phyloP scores from a whole-genome alignment of 2,329 filamentous ascomycete genomes.

The Colletotrichum navitas region DNA sequence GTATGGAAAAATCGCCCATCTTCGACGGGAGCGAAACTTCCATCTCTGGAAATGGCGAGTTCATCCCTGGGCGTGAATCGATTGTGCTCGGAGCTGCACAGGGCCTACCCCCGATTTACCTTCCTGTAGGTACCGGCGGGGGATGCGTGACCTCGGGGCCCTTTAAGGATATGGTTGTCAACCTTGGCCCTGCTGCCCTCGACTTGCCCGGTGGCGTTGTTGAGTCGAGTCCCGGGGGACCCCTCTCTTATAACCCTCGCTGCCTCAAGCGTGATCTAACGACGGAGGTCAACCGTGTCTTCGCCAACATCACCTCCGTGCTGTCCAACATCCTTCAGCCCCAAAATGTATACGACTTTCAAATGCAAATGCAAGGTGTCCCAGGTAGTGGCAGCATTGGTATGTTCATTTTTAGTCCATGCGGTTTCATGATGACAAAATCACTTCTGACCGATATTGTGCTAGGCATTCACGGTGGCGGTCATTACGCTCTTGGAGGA shows the following conservation, averaged over 20 bases:
- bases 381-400: slow-evolving; percentile 47
- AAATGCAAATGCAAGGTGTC: slow-evolving; percentile 59
- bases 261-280: slow-evolving; percentile 56
- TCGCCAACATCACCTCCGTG: slow-evolving; percentile 48
- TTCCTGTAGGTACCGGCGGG: slow-evolving; percentile 65
- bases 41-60: slow-evolving; percentile 59
- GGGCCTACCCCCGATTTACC: slow-evolving; percentile 45
- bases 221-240: slow-evolving; percentile 43
- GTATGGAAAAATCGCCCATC: slow-evolving; percentile 57
- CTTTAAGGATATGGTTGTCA: slow-evolving; percentile 57
- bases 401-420: slow-evolving; percentile 31
- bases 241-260: slow-evolving; percentile 57
- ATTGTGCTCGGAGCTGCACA: slow-evolving; percentile 47
- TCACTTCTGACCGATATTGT: neutral
- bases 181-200: slow-evolving; percentile 54
- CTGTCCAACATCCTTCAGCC: slow-evolving; percentile 54
- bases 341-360: slow-evolving; percentile 56
- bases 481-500: slow-evolving; percentile 45
- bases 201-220: slow-evolving; percentile 47
- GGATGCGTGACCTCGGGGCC: slow-evolving; percentile 67
- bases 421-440: slow-evolving; percentile 30
- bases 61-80: slow-evolving; percentile 44
- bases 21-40: slow-evolving; percentile 63
- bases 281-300: slow-evolving; percentile 44
- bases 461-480: slow-evolving; percentile 45